Conservation (phyloP, 805 yeast genomes). For the Wickerhamomyces chambardii region DNA sequence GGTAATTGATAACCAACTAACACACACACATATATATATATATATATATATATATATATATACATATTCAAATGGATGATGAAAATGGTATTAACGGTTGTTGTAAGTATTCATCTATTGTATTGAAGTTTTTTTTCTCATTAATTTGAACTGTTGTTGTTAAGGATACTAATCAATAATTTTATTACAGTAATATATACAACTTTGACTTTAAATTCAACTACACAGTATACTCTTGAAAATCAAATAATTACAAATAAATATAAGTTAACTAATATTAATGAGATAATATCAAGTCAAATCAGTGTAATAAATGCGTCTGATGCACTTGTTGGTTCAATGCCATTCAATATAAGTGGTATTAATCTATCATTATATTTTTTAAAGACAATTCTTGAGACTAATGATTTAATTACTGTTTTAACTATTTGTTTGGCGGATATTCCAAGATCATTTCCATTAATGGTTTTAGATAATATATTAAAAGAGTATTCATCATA, state of each 20-base stretch:
- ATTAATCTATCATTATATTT: slow-evolving; percentile 9
- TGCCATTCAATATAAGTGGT: slow-evolving; percentile 7
- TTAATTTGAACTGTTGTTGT: no score
- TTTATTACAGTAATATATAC: slow-evolving; percentile 30
- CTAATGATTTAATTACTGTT: slow-evolving; percentile 15
- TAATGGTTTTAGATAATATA: slow-evolving; percentile 16
- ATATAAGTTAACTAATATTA: slow-evolving; percentile 34
- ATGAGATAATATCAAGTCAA: slow-evolving; percentile 45
- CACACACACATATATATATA: no score
- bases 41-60: no score
- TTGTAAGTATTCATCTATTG: slow-evolving; percentile 1
- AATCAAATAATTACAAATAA: slow-evolving; percentile 32
- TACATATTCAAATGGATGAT: no score
- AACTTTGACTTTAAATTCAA: slow-evolving; percentile 43
- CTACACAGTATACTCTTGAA: slow-evolving; percentile 51
- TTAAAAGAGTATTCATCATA: slow-evolving; percentile 39
- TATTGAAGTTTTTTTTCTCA: no score
- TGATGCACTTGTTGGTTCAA: slow-evolving; percentile 20
- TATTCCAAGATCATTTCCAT: slow-evolving; percentile 11
- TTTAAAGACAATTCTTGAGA: slow-evolving; percentile 10
- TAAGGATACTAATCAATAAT: background rate
- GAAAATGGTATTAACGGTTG: slow-evolving; percentile 3
- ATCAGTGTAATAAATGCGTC: slow-evolving; percentile 44
- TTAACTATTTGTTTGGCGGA: slow-evolving; percentile 11
- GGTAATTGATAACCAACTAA: no score